phyloP scores from a whole-genome alignment of 495 filamentous ascomycete species.

The Penicillium maclennaniae region DNA sequence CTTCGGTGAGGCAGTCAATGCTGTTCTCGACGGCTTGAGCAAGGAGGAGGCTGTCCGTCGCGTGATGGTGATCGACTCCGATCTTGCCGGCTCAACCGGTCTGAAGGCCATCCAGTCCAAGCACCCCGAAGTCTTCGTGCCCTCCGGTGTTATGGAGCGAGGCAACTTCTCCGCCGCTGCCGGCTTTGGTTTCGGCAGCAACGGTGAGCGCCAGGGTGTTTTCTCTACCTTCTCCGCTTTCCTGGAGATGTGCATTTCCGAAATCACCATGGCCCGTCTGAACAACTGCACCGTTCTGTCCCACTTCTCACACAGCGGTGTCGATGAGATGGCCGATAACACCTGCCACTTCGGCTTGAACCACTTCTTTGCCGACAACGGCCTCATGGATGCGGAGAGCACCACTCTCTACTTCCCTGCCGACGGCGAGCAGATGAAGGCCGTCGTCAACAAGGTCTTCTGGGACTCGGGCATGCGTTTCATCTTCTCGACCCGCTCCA shows the following conservation, averaged over 20 bases:
- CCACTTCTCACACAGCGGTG: slow-evolving; percentile 40
- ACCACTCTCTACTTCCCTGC: slow-evolving; percentile 39
- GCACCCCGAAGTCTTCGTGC: slow-evolving; percentile 35
- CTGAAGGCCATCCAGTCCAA: slow-evolving; percentile 31
- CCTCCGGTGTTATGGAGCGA: slow-evolving; percentile 40
- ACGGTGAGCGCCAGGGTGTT: slow-evolving; percentile 37
- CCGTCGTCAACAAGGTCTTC: slow-evolving; percentile 37
- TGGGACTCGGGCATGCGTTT: slow-evolving; percentile 36
- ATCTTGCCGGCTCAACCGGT: slow-evolving; percentile 39
- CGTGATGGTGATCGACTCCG: slow-evolving; percentile 44
- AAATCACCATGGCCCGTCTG: slow-evolving; percentile 41
- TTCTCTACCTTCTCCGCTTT: slow-evolving; percentile 43
- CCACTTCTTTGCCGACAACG: slow-evolving; percentile 43
- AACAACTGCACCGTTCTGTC: slow-evolving; percentile 39
- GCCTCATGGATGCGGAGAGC: slow-evolving; percentile 31
- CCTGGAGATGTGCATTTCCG: slow-evolving; percentile 40
- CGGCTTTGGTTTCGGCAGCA: slow-evolving; percentile 39
- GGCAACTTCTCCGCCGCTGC: slow-evolving; percentile 41
- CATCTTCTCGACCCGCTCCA: slow-evolving; percentile 41
- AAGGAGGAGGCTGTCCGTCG: slow-evolving; percentile 36
- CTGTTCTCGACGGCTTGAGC: slow-evolving; percentile 33
- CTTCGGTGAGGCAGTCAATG: slow-evolving; percentile 39
- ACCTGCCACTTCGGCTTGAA: slow-evolving; percentile 43
- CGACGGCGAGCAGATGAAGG: slow-evolving; percentile 43
- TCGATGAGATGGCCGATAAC: slow-evolving; percentile 43